phyloP scores from a whole-genome alignment of 108 stramenopile species.

The Skeletonema tropicum region DNA sequence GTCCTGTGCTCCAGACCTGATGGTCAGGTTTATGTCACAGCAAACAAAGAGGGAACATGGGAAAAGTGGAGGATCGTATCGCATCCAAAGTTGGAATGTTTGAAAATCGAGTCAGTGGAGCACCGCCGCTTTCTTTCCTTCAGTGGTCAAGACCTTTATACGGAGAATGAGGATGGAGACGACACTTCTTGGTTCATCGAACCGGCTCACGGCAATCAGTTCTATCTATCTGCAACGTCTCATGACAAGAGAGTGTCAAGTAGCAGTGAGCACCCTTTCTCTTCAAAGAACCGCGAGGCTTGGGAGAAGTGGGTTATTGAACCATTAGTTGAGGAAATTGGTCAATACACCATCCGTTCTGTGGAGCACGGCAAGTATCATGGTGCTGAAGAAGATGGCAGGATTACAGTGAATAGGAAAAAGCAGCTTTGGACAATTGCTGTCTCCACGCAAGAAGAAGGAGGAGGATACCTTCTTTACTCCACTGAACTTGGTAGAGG shows the following conservation, averaged over 20 bases:
- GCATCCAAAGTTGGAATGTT: conserved; percentile 7
- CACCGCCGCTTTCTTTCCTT: conserved; percentile 20
- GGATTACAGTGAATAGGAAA: conserved; percentile 12
- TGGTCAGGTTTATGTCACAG: conserved; percentile 21
- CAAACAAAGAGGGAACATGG: conserved; percentile 31
- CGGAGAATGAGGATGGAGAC: conserved; percentile 12
- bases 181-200: conserved; percentile 29
- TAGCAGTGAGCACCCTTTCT: conserved; percentile 9
- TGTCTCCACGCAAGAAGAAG: conserved; percentile 10
- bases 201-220: conserved; percentile 23
- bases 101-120: conserved; percentile 29
- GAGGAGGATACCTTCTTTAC: conserved; percentile 4
- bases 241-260: conserved; percentile 29
- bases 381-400: conserved; percentile 1
- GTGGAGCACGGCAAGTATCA: conserved; percentile 30
- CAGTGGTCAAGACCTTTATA: conserved; percentile 31
- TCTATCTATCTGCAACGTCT: conserved; percentile 17
- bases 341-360: conserved; percentile 19
- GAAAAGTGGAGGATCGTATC: conserved; percentile 14
- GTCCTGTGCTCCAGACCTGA: conserved; percentile 20
- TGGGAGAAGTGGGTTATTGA: conserved; percentile 38
- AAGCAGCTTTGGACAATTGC: conserved; percentile 23
- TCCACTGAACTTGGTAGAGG: neutral
- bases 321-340: conserved; percentile 1
- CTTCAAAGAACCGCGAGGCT: conserved; percentile 14